These are phyloP conservation scores for Aureobasidium lini DNA, from an alignment of 2,329 filamentous ascomycete species.

Conservation along the genomic window DNA sequence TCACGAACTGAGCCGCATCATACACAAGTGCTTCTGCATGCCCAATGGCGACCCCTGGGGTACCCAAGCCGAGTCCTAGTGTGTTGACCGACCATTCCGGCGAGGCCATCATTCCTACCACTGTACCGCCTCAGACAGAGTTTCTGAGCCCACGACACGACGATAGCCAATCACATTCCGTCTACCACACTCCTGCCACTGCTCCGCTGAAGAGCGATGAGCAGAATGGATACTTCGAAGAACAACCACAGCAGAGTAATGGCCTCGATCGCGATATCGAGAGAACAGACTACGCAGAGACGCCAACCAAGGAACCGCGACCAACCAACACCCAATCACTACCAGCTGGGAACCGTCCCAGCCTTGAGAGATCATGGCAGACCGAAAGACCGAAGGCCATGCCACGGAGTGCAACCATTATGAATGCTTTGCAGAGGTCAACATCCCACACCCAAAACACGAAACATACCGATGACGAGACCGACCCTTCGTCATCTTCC, in stretches of 20 bases:
- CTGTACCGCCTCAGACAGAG: conserved; percentile 9
- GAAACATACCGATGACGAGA: neutral
- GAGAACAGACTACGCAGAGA: conserved; percentile 1
- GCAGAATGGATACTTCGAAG: neutral
- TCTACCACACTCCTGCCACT: neutral
- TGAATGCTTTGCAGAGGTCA: neutral
- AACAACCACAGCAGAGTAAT: neutral
- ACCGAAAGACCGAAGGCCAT: conserved; percentile 8
- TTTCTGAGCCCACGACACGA: conserved; percentile 1
- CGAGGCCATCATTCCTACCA: neutral
- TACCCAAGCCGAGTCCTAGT: neutral
- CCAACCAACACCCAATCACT: neutral
- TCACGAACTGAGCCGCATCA: neutral
- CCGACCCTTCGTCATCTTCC: neutral
- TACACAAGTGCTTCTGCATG: neutral
- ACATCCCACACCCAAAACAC: neutral
- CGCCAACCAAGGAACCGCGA: neutral
- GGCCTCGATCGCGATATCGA: neutral
- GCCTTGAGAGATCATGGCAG: conserved; percentile 11
- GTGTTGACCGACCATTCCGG: conserved; percentile 6
- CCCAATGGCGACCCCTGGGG: neutral
- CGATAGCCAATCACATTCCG: neutral
- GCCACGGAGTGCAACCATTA: conserved; percentile 6
- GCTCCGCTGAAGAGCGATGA: neutral
- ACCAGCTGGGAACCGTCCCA: neutral